These are phyloP conservation scores for Lipomyces japonicus DNA, from an alignment of 805 yeast species.

Conservation along the genomic window DNA sequence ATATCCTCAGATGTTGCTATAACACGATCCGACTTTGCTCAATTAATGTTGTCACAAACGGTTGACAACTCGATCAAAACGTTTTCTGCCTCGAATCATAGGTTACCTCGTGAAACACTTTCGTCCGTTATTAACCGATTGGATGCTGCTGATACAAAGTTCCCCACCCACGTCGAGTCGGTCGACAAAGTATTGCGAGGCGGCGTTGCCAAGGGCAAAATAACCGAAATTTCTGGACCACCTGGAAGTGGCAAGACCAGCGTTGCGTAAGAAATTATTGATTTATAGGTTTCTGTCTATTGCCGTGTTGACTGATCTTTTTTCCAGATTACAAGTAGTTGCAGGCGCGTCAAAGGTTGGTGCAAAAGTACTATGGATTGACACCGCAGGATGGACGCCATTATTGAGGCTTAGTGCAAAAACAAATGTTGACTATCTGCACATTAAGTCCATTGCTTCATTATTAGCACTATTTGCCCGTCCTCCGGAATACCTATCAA, in stretches of 20 bases:
- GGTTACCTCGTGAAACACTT: conserved; percentile 13
- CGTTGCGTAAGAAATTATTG: conserved; percentile 13
- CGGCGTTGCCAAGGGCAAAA: conserved; percentile 20
- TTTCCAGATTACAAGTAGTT: conserved; percentile 12
- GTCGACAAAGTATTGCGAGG: conserved; percentile 20
- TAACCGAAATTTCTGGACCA: conserved; percentile 24
- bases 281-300: not conserved
- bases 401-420: conserved; percentile 2
- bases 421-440: conserved; percentile 7
- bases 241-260: conserved; percentile 27
- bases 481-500: conserved; percentile 10
- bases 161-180: conserved; percentile 12
- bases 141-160: conserved; percentile 7
- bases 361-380: conserved; percentile 23
- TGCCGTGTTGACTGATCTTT: not conserved
- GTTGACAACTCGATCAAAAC: no score
- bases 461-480: conserved; percentile 12
- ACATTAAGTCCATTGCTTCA: conserved; percentile 10
- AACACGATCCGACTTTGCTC: no score
- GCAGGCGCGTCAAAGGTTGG: conserved; percentile 5
- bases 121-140: conserved; percentile 1
- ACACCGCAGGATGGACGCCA: conserved; percentile 13
- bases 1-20: no score
- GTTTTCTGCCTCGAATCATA: no score
- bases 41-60: no score